phyloP scores from a whole-genome alignment of 2,329 filamentous ascomycete genomes.

The Cladosporium halotolerans region DNA sequence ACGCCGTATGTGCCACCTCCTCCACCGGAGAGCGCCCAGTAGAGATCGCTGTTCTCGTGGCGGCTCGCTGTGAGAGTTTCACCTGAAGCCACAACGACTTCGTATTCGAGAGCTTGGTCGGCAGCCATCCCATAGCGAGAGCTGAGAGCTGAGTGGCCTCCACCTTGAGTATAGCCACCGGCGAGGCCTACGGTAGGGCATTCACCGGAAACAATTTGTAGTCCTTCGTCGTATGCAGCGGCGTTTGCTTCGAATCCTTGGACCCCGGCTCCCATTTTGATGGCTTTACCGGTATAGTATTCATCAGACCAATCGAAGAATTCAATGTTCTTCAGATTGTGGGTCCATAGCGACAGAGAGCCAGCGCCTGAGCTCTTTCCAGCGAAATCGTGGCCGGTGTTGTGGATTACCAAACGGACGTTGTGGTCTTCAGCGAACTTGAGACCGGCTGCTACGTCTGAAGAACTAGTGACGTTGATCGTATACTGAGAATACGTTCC shows the following conservation, averaged over 20 bases:
- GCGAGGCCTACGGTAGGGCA: constrained; percentile 51
- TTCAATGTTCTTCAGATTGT: constrained; percentile 45
- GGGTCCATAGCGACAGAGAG: constrained; percentile 52
- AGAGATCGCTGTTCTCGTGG: constrained; percentile 49
- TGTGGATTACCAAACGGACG: constrained; percentile 45
- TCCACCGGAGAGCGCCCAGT: constrained; percentile 58
- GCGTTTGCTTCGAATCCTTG: constrained; percentile 46
- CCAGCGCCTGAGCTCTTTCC: constrained; percentile 58
- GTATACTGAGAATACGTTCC: constrained; percentile 37
- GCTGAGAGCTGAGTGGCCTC: constrained; percentile 51
- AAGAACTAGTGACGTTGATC: constrained; percentile 24
- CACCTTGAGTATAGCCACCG: constrained; percentile 56
- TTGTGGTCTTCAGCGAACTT: constrained; percentile 43
- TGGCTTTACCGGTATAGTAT: constrained; percentile 45
- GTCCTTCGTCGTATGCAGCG: constrained; percentile 38
- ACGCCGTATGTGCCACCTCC: constrained; percentile 55
- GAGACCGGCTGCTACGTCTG: constrained; percentile 21
- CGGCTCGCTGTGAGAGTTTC: constrained; percentile 43
- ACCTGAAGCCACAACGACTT: constrained; percentile 44
- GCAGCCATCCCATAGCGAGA: constrained; percentile 52
- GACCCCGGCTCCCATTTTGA: constrained; percentile 51
- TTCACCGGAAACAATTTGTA: constrained; percentile 51
- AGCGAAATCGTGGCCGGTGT: constrained; percentile 39
- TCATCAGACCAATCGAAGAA: constrained; percentile 38
- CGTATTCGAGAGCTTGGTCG: constrained; percentile 50